Percentiles rank a stretch among this genome's conserved stretches.
phyloP scores from a whole-genome alignment of 352 stramenopile species.

The Phytopythium helicoides region DNA sequence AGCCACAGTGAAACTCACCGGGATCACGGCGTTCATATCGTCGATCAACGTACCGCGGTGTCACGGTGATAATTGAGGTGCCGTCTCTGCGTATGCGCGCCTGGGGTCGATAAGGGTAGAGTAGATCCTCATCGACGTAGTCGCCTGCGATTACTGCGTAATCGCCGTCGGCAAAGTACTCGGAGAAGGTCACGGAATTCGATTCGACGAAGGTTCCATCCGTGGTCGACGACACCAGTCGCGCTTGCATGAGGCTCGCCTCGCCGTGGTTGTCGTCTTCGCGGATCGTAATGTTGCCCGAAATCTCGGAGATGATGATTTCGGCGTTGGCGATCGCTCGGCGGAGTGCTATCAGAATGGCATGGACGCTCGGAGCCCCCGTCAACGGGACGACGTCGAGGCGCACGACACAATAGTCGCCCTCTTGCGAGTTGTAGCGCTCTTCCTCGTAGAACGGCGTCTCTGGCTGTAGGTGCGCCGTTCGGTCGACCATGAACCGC shows the following conservation, averaged over 20 bases:
- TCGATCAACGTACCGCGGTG: slow-evolving; percentile 20
- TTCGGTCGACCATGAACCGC: slow-evolving; percentile 34
- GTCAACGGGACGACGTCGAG: slow-evolving; percentile 42
- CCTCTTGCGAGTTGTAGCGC: slow-evolving; percentile 32
- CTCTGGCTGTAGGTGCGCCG: slow-evolving; percentile 15
- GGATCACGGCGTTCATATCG: background rate
- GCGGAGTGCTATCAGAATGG: slow-evolving; percentile 34
- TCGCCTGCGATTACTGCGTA: slow-evolving; percentile 41
- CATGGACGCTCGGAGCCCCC: slow-evolving; percentile 20
- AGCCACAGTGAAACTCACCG: background rate
- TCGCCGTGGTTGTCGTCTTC: slow-evolving; percentile 52
- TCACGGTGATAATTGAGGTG: slow-evolving; percentile 31
- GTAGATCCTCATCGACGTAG: slow-evolving; percentile 48
- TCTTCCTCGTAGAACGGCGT: slow-evolving; percentile 35
- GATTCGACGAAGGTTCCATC: slow-evolving; percentile 30
- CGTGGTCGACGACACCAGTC: slow-evolving; percentile 32
- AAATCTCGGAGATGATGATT: slow-evolving; percentile 57
- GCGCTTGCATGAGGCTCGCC: slow-evolving; percentile 43
- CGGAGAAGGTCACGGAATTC: slow-evolving; percentile 27
- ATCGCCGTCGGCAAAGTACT: slow-evolving; percentile 18
- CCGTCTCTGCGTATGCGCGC: slow-evolving; percentile 44
- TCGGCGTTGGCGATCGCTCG: slow-evolving; percentile 47
- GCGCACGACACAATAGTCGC: slow-evolving; percentile 38
- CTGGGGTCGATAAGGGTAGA: slow-evolving; percentile 45
- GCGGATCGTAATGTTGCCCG: slow-evolving; percentile 43